Base-by-base conservation (phyloP, 177 flowering plant species). In the Telopea speciosissima region DNA sequence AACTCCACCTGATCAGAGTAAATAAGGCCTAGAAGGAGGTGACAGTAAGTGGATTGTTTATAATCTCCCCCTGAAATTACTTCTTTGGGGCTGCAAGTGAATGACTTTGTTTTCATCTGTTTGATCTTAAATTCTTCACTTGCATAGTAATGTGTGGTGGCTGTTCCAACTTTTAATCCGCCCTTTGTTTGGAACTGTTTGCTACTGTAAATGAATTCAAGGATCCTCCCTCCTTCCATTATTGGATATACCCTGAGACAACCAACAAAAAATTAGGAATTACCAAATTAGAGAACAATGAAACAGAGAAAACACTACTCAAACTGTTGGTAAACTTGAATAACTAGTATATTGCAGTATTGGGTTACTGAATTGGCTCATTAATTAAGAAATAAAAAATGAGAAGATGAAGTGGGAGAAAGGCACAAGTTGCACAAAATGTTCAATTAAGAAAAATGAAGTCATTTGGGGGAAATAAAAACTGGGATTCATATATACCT, bases 1-100 rank as follows among this genome's bases (percentile, higher is more conserved):
- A 86, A 88, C 75, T 94, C 91, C 0, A 94, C 86, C 70, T 87
- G 72, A 19, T 85, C 76, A 6, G 76, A 75, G 77, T 68, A 85
- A 70, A 76, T 70, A 24, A 94, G 85, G 76, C 97, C 98, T 6
- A 87, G 83, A 10, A 94, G 85, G 75, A 89, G 89, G 67, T 89
- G 93, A 25, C 91, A 87, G 52, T 89, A 87, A 0, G 84, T 82
- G 60, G 91, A 75, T 60, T 89, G 89, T 36, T 76, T 77, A 78
- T 80, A 86, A 74, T 87, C 88, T 8, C 85, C 85, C 36, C 84
- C 64, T 17, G 82, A 85, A 33, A 89, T 85, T 12, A 87, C 91
- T 73, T 80, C 85, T 33, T 71, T 33, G 3, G 93, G 93, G 79
- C 93, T 89, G 74, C 93, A 87, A 68, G 86, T 81, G 79, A 79